Evolutionary conservation across 805 yeast species (phyloP), one percentile per base, ranked within the genome.

Genomic region (Starmerella apis): DNA sequence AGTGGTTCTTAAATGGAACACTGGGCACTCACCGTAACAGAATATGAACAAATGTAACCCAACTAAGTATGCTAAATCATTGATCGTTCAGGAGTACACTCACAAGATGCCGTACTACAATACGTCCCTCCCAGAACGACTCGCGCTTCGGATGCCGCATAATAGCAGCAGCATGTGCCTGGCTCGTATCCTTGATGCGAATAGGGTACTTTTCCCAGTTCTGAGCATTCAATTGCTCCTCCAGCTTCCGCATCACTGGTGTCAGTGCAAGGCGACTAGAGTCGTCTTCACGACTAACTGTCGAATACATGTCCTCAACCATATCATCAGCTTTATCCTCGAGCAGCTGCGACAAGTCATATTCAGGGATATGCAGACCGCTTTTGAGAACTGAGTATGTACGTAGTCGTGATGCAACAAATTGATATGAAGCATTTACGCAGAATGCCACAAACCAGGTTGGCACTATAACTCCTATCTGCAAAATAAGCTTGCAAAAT

Each of bases 81-180:
- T n/a, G n/a, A n/a, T n/a, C n/a, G n/a, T 10, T 20, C 14, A 28
- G 19, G 5, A 32, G 39, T 8, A 32, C 41, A 10, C 14, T 8
- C 19, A 51, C 32, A 5, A 54, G 38, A 35, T 54, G 55, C 39
- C 41, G 16, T 20, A 53, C 52, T 9, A 50, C 85, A 2, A 70
- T 61, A 58, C 78, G 75, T 0, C 95, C 95, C 63, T 86, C 94
- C 30, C 65, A 76, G 54, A 81, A 79, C 10, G 72, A 71, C 10
- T 72, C 71, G 27, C 74, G 75, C 22, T 68, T 67, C n/a, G 64
- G 61, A 54, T 73, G 77, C 45, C 94, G 73, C 38, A 80, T 84
- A 51, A 86, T 83, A 1, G 86, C 80, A 1, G 92, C 94, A 1
- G 94, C 86, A 61, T 86, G 95, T 0, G 94, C 76, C 39, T 79